Conservation (phyloP, 139 green algal species). For the Picochlorum sp. region DNA sequence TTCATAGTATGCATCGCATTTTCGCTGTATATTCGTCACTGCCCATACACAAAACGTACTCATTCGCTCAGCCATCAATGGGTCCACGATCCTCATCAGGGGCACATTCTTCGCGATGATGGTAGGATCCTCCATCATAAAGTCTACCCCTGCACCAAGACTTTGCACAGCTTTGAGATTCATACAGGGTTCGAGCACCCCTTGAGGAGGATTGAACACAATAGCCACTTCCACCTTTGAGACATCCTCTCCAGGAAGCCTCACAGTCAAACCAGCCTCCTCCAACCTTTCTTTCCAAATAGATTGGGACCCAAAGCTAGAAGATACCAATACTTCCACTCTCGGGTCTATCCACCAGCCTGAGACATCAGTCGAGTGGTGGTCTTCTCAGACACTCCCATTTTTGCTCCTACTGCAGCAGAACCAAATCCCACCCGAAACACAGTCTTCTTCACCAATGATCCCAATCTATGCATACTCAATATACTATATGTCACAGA, state of each 20-base stretch:
- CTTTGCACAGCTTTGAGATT: constrained; percentile 39
- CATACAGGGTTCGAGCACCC: constrained; percentile 15
- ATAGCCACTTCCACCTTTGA: constrained; percentile 12
- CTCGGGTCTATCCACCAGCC: constrained; percentile 4
- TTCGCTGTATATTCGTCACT: constrained; percentile 12
- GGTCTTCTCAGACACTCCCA: too few species aligned
- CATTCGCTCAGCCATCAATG: constrained; percentile 53
- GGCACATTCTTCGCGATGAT: constrained; percentile 28
- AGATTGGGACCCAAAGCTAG: constrained; percentile 19
- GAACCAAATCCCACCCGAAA: too few species aligned
- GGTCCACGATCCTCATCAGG: constrained; percentile 46
- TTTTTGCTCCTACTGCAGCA: too few species aligned
- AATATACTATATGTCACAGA: too few species aligned
- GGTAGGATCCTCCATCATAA: constrained; percentile 25
- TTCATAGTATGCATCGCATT: constrained; percentile 22
- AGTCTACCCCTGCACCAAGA: constrained; percentile 49
- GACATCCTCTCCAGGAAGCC: background rate
- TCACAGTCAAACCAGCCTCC: constrained; percentile 13
- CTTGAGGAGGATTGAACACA: background rate
- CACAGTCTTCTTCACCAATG: too few species aligned
- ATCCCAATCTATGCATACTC: too few species aligned
- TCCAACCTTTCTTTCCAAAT: constrained; percentile 12
- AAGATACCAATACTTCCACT: constrained; percentile 29
- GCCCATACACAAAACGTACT: constrained; percentile 55
- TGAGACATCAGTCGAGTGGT: too few species aligned